A percentile compares a stretch with the other conserved stretches of the same genome.
These are phyloP conservation scores for Murraya paniculata DNA, from an alignment of 345 rosid species.

Conservation along the genomic window DNA sequence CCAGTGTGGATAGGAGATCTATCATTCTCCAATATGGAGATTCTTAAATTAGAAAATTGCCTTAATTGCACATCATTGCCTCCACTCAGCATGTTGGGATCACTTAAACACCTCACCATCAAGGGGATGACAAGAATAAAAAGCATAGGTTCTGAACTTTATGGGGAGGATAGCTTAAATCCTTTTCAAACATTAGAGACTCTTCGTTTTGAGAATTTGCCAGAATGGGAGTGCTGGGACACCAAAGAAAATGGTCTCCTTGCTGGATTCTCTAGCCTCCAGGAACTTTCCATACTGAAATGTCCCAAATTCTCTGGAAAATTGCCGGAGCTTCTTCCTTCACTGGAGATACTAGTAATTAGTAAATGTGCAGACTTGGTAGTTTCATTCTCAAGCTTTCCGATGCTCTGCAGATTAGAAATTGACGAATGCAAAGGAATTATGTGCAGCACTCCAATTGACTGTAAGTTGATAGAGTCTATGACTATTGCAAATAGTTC, in stretches of 20 bases:
- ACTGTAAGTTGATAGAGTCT: neutral
- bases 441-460: neutral
- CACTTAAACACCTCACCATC: conserved; percentile 2
- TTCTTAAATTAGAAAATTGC: neutral
- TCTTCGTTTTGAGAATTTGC: neutral
- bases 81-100: neutral
- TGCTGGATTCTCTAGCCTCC: neutral
- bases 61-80: neutral
- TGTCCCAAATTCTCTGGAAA: neutral
- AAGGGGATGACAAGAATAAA: neutral
- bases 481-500: neutral
- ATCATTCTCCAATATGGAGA: neutral
- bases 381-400: neutral
- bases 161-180: neutral
- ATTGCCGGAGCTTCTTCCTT: neutral
- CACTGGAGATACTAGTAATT: neutral
- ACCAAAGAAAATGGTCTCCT: neutral
- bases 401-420: neutral
- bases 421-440: neutral
- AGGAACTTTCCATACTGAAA: neutral
- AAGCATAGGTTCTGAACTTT: neutral
- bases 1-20: neutral
- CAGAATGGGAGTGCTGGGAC: neutral
- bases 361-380: neutral
- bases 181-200: neutral